These are phyloP conservation scores for Coriaria nepalensis DNA, from an alignment of 306 rosid genomes.

Conservation along the genomic window DNA sequence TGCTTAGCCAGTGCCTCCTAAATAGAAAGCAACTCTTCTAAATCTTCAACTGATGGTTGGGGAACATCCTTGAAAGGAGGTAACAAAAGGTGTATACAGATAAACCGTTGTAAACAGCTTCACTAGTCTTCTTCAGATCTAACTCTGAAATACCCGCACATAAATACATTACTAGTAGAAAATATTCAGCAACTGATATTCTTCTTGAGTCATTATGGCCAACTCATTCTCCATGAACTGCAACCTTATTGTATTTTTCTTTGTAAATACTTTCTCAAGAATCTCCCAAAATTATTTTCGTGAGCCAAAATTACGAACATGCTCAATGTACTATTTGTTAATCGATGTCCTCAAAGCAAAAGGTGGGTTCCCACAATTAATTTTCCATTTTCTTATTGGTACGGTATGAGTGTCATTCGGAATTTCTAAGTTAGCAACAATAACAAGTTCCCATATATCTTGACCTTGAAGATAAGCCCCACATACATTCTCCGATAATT, in stretches of 20 bases:
- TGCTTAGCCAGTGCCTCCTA: conserved; percentile 8
- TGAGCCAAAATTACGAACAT: not conserved
- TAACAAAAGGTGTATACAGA: conserved; percentile 6
- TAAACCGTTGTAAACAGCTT: not conserved
- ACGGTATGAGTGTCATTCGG: conserved; percentile 1
- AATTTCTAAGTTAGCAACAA: conserved; percentile 3
- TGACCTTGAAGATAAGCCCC: conserved; percentile 8
- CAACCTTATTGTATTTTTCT: conserved; percentile 1
- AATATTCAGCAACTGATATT: conserved; percentile 7
- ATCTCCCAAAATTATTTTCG: conserved; percentile 4
- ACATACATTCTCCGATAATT: conserved; percentile 7
- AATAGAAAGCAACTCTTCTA: conserved; percentile 7
- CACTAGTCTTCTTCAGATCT: not conserved
- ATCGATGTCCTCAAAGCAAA: too few relatives aligned
- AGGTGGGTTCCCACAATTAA: too few relatives aligned
- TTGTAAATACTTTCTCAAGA: not conserved
- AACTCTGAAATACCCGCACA: conserved; percentile 2
- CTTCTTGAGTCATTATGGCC: not conserved
- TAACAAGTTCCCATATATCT: conserved; percentile 4
- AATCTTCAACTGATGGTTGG: conserved; percentile 3
- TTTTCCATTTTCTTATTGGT: conserved; percentile 3
- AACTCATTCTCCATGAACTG: not conserved
- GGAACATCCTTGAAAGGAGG: conserved; percentile 7
- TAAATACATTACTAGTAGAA: not conserved
- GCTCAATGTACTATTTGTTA: conserved; percentile 2